Evolutionary conservation across 257 asterid species (phyloP).

Genomic region (Oldenlandia corymbosa): DNA sequence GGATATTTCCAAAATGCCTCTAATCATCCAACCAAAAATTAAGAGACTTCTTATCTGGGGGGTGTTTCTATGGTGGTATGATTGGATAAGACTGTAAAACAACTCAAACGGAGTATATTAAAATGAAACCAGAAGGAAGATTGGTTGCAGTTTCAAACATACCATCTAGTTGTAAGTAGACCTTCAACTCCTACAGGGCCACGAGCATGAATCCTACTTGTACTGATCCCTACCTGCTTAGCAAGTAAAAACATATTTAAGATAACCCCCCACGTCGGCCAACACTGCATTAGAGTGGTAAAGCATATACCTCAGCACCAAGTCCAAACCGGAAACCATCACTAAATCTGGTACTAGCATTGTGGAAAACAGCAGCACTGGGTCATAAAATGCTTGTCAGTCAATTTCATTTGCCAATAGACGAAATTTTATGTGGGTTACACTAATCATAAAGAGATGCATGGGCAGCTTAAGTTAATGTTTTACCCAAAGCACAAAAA

Average conservation of each 20-base stretch:
- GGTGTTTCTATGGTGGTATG: not conserved
- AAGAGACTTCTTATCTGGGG: not conserved
- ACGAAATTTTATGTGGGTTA: not conserved
- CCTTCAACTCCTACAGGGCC: constrained; percentile 99
- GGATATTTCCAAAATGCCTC: not conserved
- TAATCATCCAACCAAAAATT: not conserved
- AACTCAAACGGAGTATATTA: not conserved
- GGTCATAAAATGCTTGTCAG: constrained; percentile 7
- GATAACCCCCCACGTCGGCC: not conserved
- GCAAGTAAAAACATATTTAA: constrained; percentile 11
- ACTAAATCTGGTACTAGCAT: constrained; percentile 86
- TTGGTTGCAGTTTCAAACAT: constrained; percentile 16
- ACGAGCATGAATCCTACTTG: constrained; percentile 95
- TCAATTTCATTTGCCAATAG: not conserved
- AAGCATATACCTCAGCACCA: constrained; percentile 81
- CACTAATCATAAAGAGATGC: not conserved
- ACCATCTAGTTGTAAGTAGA: constrained; percentile 88
- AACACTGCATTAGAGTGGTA: not conserved
- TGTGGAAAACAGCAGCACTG: constrained; percentile 96
- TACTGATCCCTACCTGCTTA: constrained; percentile 86
- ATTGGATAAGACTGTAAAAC: not conserved
- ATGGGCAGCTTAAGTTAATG: not conserved
- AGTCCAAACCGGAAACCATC: constrained; percentile 96
- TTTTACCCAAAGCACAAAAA: not conserved
- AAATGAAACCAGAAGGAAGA: constrained; percentile 5